Evolutionary conservation across 768 basidiomycete genomes (phyloP).

Genomic region (Austroboletus festivus): DNA sequence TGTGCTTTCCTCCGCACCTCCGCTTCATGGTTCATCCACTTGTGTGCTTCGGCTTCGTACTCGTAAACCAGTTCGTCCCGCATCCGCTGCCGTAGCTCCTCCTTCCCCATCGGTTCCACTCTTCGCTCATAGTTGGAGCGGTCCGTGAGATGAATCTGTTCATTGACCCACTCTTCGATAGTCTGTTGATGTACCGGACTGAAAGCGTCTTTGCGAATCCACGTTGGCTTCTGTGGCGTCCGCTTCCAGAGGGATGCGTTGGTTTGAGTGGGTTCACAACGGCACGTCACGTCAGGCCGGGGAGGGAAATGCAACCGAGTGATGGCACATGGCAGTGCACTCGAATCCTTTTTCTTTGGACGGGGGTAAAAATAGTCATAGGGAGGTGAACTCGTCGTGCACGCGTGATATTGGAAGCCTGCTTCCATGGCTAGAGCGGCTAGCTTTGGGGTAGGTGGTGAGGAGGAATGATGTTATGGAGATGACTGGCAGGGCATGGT

Average conservation of each 20-base stretch:
- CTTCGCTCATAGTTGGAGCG: slow-evolving; percentile 27
- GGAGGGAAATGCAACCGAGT: slow-evolving; percentile 22
- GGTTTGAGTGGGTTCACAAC: slow-evolving; percentile 12
- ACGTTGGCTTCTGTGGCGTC: slow-evolving; percentile 30
- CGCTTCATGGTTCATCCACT: slow-evolving; percentile 52
- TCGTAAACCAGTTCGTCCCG: slow-evolving; percentile 54
- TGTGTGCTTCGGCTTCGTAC: slow-evolving; percentile 49
- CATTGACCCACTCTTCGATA: slow-evolving; percentile 63
- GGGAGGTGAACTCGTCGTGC: slow-evolving; percentile 19
- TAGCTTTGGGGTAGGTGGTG: slow-evolving; percentile 10
- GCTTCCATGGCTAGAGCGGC: slow-evolving; percentile 25
- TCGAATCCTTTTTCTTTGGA: slow-evolving; percentile 23
- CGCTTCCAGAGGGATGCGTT: slow-evolving; percentile 30
- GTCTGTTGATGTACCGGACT: slow-evolving; percentile 44
- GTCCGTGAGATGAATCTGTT: slow-evolving; percentile 43
- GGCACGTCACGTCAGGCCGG: slow-evolving; percentile 15
- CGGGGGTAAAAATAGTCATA: slow-evolving; percentile 17
- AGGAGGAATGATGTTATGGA: slow-evolving; percentile 16
- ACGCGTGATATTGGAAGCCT: slow-evolving; percentile 28
- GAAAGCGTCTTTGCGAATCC: slow-evolving; percentile 49
- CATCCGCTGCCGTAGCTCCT: slow-evolving; percentile 36
- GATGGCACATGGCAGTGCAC: slow-evolving; percentile 9
- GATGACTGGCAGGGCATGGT: slow-evolving; percentile 15
- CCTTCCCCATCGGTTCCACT: slow-evolving; percentile 25
- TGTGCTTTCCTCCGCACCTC: slow-evolving; percentile 42